Conservation (phyloP, 495 filamentous ascomycete genomes). For the Terfezia claveryi region DNA sequence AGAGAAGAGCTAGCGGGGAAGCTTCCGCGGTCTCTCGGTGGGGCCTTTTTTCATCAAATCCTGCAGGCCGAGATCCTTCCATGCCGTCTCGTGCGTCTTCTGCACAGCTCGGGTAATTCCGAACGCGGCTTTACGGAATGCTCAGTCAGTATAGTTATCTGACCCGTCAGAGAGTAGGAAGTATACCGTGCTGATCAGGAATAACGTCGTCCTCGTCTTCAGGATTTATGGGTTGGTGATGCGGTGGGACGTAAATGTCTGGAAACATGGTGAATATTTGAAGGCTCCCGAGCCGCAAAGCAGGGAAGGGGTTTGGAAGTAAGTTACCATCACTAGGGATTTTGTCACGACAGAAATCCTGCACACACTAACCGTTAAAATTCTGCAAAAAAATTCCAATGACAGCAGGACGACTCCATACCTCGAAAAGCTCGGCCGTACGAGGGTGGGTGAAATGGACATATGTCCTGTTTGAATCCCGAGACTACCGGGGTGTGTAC, state of each 20-base stretch:
- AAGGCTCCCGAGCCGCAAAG: no score
- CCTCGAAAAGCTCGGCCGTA: slow-evolving; percentile 78
- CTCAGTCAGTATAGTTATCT: neutral
- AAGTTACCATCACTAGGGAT: slow-evolving; percentile 30
- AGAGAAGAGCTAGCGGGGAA: neutral
- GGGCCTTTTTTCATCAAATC: slow-evolving; percentile 17
- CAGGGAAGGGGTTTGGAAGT: neutral
- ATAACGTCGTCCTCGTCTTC: slow-evolving; percentile 98
- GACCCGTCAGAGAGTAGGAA: neutral
- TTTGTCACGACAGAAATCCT: slow-evolving; percentile 50
- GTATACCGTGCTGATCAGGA: slow-evolving; percentile 56
- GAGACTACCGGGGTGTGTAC: slow-evolving; percentile 21
- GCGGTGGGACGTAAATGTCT: slow-evolving; percentile 73
- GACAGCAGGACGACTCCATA: neutral
- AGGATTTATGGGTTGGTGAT: slow-evolving; percentile 81
- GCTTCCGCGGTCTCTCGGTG: neutral
- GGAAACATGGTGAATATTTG: neutral
- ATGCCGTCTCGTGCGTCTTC: slow-evolving; percentile 44
- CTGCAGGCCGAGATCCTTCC: slow-evolving; percentile 67
- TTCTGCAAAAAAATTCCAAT: neutral
- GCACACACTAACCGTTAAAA: no score
- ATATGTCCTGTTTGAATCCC: slow-evolving; percentile 72
- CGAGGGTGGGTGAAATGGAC: slow-evolving; percentile 64
- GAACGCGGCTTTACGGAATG: slow-evolving; percentile 45
- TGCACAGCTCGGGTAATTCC: slow-evolving; percentile 76